A percentile compares a stretch with the other conserved stretches of the same genome.
Evolutionary conservation across 2,329 filamentous ascomycete species (phyloP).

Genomic region (Elsinoe necatrix): DNA sequence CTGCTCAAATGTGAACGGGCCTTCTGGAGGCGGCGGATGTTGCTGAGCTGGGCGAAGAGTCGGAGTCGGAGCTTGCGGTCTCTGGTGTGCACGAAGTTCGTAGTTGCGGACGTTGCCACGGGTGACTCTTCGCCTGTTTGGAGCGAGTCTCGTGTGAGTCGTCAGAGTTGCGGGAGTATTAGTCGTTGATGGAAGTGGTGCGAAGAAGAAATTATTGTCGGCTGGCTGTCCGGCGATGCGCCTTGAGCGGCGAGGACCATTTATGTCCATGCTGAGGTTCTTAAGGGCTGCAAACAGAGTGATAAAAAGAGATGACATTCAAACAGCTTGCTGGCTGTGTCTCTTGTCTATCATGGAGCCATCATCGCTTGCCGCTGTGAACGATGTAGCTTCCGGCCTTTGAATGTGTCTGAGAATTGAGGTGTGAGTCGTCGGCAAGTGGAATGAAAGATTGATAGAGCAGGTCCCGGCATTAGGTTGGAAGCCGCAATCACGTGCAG

Average conservation of each 20-base stretch:
- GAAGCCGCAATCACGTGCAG: conserved; percentile 4
- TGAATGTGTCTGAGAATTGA: neutral
- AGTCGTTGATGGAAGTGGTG: neutral
- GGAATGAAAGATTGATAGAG: conserved; percentile 4
- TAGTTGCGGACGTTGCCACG: neutral
- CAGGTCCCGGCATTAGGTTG: neutral
- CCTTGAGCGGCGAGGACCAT: conserved; percentile 1
- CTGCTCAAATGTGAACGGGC: conserved; percentile 3
- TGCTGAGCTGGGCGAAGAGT: conserved; percentile 1
- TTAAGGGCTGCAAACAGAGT: neutral
- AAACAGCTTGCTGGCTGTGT: neutral
- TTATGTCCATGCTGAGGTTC: neutral
- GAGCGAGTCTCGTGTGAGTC: neutral
- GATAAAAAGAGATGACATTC: neutral
- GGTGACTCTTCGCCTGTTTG: neutral
- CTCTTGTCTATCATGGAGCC: neutral
- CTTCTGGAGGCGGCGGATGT: neutral
- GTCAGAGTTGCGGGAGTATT: neutral
- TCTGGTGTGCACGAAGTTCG: neutral
- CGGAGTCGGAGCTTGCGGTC: neutral
- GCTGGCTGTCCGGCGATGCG: neutral
- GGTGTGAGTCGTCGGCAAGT: neutral
- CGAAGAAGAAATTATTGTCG: neutral
- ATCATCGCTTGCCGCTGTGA: neutral
- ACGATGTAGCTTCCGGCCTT: neutral